These are phyloP conservation scores for Dioscorea cayenensis DNA, from an alignment of 116 monocot genomes.

Conservation along the genomic window DNA sequence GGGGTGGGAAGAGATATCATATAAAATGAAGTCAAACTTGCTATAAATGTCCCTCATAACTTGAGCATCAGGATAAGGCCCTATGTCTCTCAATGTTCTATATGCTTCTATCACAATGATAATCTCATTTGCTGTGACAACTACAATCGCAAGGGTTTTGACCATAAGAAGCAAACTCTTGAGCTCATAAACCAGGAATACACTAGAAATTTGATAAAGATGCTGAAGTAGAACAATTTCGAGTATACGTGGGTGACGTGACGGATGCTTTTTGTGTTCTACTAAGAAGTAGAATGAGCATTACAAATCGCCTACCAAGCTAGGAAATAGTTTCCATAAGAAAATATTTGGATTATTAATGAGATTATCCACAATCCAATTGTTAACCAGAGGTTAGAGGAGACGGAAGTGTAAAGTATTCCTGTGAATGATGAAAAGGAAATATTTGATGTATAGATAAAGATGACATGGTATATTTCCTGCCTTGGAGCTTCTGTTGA, in stretches of 20 bases:
- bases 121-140: constrained; percentile 84
- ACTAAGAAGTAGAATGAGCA: constrained; percentile 93
- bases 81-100: constrained; percentile 78
- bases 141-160: constrained; percentile 92
- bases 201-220: constrained; percentile 82
- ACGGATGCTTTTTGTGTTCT: constrained; percentile 96
- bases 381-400: constrained; percentile 85
- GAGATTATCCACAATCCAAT: constrained; percentile 96
- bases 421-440: constrained; percentile 67
- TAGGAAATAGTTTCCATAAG: constrained; percentile 89
- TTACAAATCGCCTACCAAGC: constrained; percentile 99
- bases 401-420: constrained; percentile 76
- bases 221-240: constrained; percentile 76
- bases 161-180: constrained; percentile 84
- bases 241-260: constrained; percentile 89
- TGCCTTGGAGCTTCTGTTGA: constrained; percentile 91
- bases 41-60: constrained; percentile 77
- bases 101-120: constrained; percentile 83
- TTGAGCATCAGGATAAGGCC: constrained; percentile 82
- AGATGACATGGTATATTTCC: constrained; percentile 90
- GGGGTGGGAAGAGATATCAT: constrained; percentile 45
- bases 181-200: constrained; percentile 81
- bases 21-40: constrained; percentile 81
- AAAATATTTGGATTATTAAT: constrained; percentile 90
- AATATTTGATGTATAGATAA: constrained; percentile 67